Percentiles rank a stretch among this genome's conserved stretches.
Evolutionary conservation across 441 rosid genomes (phyloP).

Genomic region (Omphalea diandra): DNA sequence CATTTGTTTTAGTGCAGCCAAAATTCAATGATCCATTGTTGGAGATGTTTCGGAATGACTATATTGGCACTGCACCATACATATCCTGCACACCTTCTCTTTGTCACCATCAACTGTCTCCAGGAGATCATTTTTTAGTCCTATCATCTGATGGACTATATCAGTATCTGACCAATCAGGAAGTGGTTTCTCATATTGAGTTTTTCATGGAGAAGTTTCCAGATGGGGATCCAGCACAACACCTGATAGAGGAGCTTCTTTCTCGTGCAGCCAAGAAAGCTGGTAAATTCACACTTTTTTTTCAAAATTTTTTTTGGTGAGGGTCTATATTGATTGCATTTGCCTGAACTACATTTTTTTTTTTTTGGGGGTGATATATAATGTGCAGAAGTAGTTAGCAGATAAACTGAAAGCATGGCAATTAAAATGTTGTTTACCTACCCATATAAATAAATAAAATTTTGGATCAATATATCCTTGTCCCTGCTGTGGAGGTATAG

Average conservation of each 20-base stretch:
- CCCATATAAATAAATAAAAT: background rate
- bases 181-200: conserved; percentile 82
- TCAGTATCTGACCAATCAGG: conserved; percentile 89
- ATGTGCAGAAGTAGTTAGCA: conserved; percentile 2
- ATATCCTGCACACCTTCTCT: conserved; percentile 85
- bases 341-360: conserved; percentile 8
- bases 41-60: conserved; percentile 90
- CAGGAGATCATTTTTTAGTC: conserved; percentile 82
- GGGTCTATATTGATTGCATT: background rate
- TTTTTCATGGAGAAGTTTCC: conserved; percentile 88
- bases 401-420: conserved; percentile 1
- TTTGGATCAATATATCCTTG: background rate
- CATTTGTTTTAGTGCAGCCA: conserved; percentile 56
- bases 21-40: conserved; percentile 72
- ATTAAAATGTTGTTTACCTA: background rate
- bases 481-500: background rate
- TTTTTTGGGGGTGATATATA: background rate
- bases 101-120: conserved; percentile 71
- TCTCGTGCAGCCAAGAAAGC: conserved; percentile 95
- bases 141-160: conserved; percentile 98
- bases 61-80: conserved; percentile 87
- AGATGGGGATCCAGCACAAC: conserved; percentile 97
- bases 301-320: background rate
- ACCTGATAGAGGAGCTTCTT: conserved; percentile 86
- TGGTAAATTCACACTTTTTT: conserved; percentile 43